Evolutionary conservation across 768 basidiomycete genomes (phyloP).

Genomic region (Rhizopogon roseolus): DNA sequence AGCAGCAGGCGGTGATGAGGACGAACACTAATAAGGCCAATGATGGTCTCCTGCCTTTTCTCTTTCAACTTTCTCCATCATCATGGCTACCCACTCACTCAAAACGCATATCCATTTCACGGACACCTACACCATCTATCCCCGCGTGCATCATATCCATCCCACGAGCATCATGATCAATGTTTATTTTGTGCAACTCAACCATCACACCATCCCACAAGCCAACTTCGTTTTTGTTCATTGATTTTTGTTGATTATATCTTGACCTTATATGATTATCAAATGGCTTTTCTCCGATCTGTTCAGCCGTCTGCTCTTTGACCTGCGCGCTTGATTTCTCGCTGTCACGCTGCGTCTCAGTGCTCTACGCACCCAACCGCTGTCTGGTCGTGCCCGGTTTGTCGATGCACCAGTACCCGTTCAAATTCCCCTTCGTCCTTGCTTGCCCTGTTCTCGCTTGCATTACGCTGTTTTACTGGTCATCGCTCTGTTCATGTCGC

Average conservation of each 20-base stretch:
- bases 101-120: too few relatives aligned
- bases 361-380: background rate
- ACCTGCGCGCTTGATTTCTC: conserved; percentile 1
- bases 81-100: too few relatives aligned
- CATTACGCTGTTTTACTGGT: conserved; percentile 2
- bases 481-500: background rate
- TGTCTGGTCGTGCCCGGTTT: background rate
- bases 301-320: background rate
- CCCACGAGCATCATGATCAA: too few relatives aligned
- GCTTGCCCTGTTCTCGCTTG: conserved; percentile 2
- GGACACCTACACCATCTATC: too few relatives aligned
- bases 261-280: conserved; percentile 9
- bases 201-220: too few relatives aligned
- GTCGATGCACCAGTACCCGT: background rate
- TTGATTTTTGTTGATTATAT: too few relatives aligned
- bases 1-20: conserved; percentile 12
- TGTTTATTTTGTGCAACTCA: too few relatives aligned
- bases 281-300: conserved; percentile 2
- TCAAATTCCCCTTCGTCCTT: background rate
- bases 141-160: too few relatives aligned
- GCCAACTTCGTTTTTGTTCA: too few relatives aligned
- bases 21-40: conserved; percentile 2
- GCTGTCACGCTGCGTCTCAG: background rate
- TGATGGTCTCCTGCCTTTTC: background rate
- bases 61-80: background rate